phyloP scores from a whole-genome alignment of 495 filamentous ascomycete genomes.

The Podospora bellae-mahoneyi region DNA sequence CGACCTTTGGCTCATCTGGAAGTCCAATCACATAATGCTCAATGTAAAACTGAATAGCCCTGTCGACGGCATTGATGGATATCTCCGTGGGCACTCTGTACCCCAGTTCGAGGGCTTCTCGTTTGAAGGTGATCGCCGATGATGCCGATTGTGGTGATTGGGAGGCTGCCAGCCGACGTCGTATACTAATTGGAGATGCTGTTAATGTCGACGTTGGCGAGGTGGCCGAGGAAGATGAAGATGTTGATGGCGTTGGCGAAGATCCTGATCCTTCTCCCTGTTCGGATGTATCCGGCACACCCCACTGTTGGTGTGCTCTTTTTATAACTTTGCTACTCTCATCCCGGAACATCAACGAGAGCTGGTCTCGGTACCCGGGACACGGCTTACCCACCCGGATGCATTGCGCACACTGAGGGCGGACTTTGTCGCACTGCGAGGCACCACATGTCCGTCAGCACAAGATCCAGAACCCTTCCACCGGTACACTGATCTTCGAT shows the following conservation, averaged over 20 bases:
- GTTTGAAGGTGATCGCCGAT: neutral
- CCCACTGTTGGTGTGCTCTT: slow-evolving; percentile 58
- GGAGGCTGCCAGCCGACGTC: slow-evolving; percentile 12
- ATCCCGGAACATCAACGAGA: slow-evolving; percentile 69
- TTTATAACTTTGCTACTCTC: slow-evolving; percentile 65
- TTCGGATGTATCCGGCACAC: slow-evolving; percentile 24
- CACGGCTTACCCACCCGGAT: slow-evolving; percentile 54
- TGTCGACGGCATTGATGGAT: slow-evolving; percentile 35
- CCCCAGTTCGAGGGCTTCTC: neutral
- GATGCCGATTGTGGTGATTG: slow-evolving; percentile 14
- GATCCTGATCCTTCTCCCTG: slow-evolving; percentile 28
- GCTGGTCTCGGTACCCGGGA: slow-evolving; percentile 65
- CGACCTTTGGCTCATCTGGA: slow-evolving; percentile 43
- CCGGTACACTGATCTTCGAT: neutral
- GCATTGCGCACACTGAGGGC: slow-evolving; percentile 66
- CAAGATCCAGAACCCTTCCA: neutral
- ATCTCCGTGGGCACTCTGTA: slow-evolving; percentile 22
- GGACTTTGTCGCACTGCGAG: slow-evolving; percentile 60
- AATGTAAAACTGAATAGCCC: slow-evolving; percentile 46
- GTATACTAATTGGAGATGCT: neutral
- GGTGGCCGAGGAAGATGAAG: slow-evolving; percentile 12
- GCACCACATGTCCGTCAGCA: slow-evolving; percentile 4
- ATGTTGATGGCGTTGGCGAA: slow-evolving; percentile 26
- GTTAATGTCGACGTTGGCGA: neutral
- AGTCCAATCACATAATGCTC: slow-evolving; percentile 47